Percentiles rank a stretch among this genome's conserved stretches.
Evolutionary conservation across 139 green algal genomes (phyloP).

Genomic region (Ettlia oleoabundans): DNA sequence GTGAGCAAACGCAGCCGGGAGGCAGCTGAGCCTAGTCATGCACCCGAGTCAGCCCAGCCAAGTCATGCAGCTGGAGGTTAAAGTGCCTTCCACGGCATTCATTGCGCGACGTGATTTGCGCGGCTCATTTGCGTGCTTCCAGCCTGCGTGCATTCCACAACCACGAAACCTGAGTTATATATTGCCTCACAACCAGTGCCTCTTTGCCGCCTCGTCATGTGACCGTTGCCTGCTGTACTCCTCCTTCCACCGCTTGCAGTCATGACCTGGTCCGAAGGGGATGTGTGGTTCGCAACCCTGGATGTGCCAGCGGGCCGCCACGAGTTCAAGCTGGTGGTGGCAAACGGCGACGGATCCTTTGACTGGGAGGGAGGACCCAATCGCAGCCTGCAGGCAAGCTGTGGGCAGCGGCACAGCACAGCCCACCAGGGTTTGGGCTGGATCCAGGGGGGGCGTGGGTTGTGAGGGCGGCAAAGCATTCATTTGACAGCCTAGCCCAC

Average conservation of each 20-base stretch:
- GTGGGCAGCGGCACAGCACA: not conserved
- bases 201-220: not conserved
- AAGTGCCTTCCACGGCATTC: no score
- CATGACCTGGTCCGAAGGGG: constrained; percentile 22
- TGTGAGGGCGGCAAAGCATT: no score
- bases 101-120: not conserved
- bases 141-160: not conserved
- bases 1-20: not conserved
- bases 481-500: no score
- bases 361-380: constrained; percentile 16
- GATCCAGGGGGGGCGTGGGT: not conserved
- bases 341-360: not conserved
- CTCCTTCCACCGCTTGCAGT: not conserved
- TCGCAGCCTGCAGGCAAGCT: not conserved
- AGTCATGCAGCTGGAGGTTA: no score
- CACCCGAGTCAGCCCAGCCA: no score
- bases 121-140: not conserved
- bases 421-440: not conserved
- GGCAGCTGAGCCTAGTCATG: not conserved
- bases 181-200: not conserved
- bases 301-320: not conserved
- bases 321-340: constrained; percentile 19
- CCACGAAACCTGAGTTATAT: not conserved
- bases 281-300: constrained; percentile 12
- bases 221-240: not conserved